phyloP scores from a whole-genome alignment of 352 stramenopile species.

The Phytophthora uliginosa region DNA sequence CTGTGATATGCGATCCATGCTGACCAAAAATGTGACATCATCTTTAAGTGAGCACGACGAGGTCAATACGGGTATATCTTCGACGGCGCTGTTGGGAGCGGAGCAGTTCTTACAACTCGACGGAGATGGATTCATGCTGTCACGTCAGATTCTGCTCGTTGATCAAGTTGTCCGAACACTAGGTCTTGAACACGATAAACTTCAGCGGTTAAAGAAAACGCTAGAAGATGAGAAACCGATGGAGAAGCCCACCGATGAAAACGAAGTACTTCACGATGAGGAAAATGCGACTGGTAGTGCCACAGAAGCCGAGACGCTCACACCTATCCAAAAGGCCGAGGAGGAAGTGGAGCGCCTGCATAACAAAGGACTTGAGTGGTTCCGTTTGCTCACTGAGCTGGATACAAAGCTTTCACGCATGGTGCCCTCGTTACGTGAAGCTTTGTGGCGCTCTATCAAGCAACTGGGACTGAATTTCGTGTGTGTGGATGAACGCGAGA shows the following conservation, averaged over 20 bases:
- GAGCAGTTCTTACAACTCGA: conserved; percentile 79
- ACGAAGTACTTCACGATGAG: conserved; percentile 17
- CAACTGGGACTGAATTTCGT: conserved; percentile 84
- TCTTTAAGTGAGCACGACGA: conserved; percentile 52
- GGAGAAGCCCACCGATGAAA: conserved; percentile 1
- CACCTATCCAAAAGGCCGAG: conserved; percentile 36
- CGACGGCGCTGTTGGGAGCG: conserved; percentile 30
- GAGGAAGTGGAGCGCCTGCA: conserved; percentile 64
- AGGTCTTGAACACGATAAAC: conserved; percentile 62
- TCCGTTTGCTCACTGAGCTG: conserved; percentile 78
- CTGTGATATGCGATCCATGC: conserved; percentile 84
- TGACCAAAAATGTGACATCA: conserved; percentile 54
- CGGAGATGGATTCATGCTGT: conserved; percentile 74
- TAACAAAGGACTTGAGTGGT: conserved; percentile 87
- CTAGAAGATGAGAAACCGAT: conserved; percentile 27
- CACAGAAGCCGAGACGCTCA: conserved; percentile 10
- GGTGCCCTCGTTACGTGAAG: conserved; percentile 86
- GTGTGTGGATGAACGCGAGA: conserved; percentile 85
- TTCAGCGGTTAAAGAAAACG: conserved; percentile 40
- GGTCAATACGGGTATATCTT: not conserved
- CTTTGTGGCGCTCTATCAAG: conserved; percentile 87
- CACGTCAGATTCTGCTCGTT: conserved; percentile 86
- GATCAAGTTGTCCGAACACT: conserved; percentile 79
- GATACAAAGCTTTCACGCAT: conserved; percentile 86
- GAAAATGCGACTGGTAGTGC: conserved; percentile 5